Conservation (phyloP, 768 basidiomycete species). For the Boletus subcaerulescens region DNA sequence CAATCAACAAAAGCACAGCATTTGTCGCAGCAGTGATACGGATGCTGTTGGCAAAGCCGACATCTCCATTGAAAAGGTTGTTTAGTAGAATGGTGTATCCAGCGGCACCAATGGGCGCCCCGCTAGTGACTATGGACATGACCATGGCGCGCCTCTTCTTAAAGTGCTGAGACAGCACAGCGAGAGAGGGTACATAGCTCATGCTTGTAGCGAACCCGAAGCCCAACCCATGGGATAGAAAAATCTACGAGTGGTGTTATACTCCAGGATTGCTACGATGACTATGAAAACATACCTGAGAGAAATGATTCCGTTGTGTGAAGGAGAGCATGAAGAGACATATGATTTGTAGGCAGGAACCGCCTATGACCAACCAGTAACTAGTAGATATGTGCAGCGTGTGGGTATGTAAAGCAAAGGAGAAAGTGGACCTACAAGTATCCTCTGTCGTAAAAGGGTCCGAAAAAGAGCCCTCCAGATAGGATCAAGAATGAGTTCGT, state of each 20-base stretch:
- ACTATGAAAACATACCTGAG: slow-evolving; percentile 31
- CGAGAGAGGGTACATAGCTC: slow-evolving; percentile 41
- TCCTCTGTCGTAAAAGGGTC: slow-evolving; percentile 50
- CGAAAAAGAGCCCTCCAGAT: slow-evolving; percentile 44
- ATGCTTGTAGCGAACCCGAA: slow-evolving; percentile 45
- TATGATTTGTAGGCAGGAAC: slow-evolving; percentile 41
- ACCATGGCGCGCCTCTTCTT: slow-evolving; percentile 36
- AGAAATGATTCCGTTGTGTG: slow-evolving; percentile 32
- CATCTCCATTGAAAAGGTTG: slow-evolving; percentile 10
- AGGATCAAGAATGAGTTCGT: slow-evolving; percentile 44
- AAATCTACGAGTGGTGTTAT: slow-evolving; percentile 33
- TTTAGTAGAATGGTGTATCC: slow-evolving; percentile 31
- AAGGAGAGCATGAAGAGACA: slow-evolving; percentile 46
- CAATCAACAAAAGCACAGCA: slow-evolving; percentile 35
- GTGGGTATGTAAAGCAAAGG: background rate
- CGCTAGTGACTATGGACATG: slow-evolving; percentile 39
- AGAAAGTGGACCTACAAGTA: slow-evolving; percentile 38
- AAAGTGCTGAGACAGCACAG: slow-evolving; percentile 47
- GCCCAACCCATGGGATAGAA: slow-evolving; percentile 36
- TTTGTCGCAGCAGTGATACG: slow-evolving; percentile 44
- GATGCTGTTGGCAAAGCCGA: slow-evolving; percentile 43
- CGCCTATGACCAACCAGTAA: slow-evolving; percentile 43
- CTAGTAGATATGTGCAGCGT: slow-evolving; percentile 18
- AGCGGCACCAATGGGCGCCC: slow-evolving; percentile 31
- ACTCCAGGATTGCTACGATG: slow-evolving; percentile 1